Base-by-base conservation (phyloP, 768 basidiomycete genomes). In the Lactarius indigo region DNA sequence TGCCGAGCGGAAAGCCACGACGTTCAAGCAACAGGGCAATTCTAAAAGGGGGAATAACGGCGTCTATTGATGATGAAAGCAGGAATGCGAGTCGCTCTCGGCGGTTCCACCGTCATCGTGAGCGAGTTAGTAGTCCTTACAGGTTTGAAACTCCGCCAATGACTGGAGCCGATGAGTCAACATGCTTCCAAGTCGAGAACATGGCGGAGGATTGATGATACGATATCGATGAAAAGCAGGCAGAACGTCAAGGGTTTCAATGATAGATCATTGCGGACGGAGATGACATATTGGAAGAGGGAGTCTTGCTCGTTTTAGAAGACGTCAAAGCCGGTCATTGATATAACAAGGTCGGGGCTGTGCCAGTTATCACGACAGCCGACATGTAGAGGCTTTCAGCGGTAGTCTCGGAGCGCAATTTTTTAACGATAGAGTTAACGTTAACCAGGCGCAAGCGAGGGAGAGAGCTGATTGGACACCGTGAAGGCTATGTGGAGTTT, bases 21-120 rank as follows among this genome's bases (percentile, higher is more conserved):
- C 85, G 69, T 85, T 86, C 6, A 86, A 78, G 67, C 79, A 81
- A 12, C 79, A 80, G 69, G 84, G 77, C 17, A 76, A 39, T 6
- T 84, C 83, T 13, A 64, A 70, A 4, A 74, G n/a, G 75, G 12
- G 85, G 85, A 42, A 85, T 79, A 18, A 81, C 59, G 0, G 75
- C 78, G 61, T 83, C 82, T 78, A 80, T 76, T 26, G 33, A 18
- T 44, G 28, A 17, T 33, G 4, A 59, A 42, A 42, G 42, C 42
- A 42, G 42, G 44, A 41, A 15, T 44, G 42, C 18, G 20, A n/a
- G 10, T 13, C 47, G 26, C 35, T 12, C 35, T 37, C n/a, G n/a
- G n/a, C n/a, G n/a, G 74, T 63, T 31, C 28, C 55, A 20, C 28
- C 55, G 30, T 30, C 55, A 56, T 70, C 82, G 84, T 8, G 84